Base-by-base conservation (phyloP, 179 eudicot species). In the Silene coronaria region DNA sequence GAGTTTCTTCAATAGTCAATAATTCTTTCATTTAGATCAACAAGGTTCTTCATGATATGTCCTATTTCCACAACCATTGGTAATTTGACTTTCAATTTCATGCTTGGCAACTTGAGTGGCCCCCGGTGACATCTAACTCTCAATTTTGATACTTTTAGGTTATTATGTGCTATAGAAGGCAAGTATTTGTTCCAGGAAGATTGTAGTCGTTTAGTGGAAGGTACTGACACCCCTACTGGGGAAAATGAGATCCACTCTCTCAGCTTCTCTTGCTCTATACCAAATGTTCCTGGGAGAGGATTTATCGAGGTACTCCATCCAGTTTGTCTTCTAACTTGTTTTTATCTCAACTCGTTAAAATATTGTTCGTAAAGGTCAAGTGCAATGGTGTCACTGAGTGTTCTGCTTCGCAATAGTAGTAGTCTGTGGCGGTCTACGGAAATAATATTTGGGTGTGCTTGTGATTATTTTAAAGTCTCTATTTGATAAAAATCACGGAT, bases 151-250 rank as follows among this genome's bases (percentile, higher is more conserved):
- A 72, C 45, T 71, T 58, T 67, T 81, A 93, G 98, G 86, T 82
- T 93, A 69, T 83, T 86, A 26, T 93, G 98, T 83, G 91, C 91
- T 28, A 75, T 93, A 45, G 92, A 93, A 74, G 98, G 98, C 71
- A 86, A 76, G 61, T 89, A 87, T 82, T 84, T 93, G 79, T 78
- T 84, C 72, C 87, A 88, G 76, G 91, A 88, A 79, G 85, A 76
- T 73, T 85, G 87, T 82, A 55, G 70, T 67, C 77, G 76, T 63
- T 57, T 83, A 81, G 77, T 78, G 72, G 92, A 77, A 65, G 86
- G 51, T 75, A 62, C 79, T 61, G 80, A 82, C 67, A 48, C 83
- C 66, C 75, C 57, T 28, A 71, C 75, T 28, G 86, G 85, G 67
- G 80, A 83, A 27, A 84, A 84, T 32, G 87, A 81, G 28, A 60